Conservation (phyloP, 2,329 filamentous ascomycete genomes). For the Aspergillus versicolor region DNA sequence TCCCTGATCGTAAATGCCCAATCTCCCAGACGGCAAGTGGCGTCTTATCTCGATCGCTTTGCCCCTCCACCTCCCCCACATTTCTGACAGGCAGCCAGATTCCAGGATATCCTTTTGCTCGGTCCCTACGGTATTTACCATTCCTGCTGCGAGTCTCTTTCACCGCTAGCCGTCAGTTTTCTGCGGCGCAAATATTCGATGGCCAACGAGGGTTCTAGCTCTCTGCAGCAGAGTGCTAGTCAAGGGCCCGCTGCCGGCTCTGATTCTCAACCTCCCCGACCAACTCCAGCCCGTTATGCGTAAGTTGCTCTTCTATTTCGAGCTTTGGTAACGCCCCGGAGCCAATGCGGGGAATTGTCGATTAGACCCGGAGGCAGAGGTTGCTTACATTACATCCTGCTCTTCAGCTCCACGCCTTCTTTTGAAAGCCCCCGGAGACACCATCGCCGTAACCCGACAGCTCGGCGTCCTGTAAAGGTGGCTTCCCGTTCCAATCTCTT, state of each 20-base stretch:
- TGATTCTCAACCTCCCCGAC: constrained; percentile 16
- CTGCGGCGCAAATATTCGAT: constrained; percentile 19
- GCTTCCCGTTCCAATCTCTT: neutral
- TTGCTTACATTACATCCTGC: constrained; percentile 4
- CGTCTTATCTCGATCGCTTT: constrained; percentile 7
- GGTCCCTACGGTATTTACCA: neutral
- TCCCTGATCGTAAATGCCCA: neutral
- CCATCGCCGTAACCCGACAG: constrained; percentile 61
- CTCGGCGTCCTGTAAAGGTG: constrained; percentile 63
- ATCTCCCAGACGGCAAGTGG: neutral
- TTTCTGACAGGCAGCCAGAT: constrained; percentile 21
- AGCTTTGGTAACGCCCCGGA: neutral
- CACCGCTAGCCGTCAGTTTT: neutral
- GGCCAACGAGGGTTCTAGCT: constrained; percentile 22
- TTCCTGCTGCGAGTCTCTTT: constrained; percentile 1
- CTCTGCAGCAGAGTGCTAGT: constrained; percentile 18
- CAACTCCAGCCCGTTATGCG: constrained; percentile 28
- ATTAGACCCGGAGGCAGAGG: constrained; percentile 9
- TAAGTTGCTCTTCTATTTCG: constrained; percentile 16
- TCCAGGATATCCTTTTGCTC: constrained; percentile 3
- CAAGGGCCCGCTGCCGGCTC: constrained; percentile 15
- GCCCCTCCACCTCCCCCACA: constrained; percentile 21
- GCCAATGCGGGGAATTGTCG: neutral
- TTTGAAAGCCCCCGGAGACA: constrained; percentile 66
- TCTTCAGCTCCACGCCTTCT: constrained; percentile 54